Conservation (phyloP, 2,329 filamentous ascomycete genomes). For the Fusarium kyushuense region DNA sequence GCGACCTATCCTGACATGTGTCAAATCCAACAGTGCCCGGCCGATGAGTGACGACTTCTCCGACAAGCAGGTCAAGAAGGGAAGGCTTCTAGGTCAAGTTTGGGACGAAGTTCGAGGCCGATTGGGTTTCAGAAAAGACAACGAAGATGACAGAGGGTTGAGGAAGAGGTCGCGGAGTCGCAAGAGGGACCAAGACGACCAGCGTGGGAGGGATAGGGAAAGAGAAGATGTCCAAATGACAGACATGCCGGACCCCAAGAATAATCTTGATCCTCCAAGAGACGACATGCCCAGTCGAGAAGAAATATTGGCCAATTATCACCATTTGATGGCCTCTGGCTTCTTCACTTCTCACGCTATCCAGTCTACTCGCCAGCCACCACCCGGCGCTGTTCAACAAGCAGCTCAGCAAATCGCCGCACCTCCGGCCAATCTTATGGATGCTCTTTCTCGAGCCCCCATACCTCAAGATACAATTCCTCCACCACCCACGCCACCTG, state of each 20-base stretch:
- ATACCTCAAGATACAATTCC: constrained; percentile 28
- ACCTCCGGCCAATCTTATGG: constrained; percentile 13
- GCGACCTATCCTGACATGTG: constrained; percentile 36
- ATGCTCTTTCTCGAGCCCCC: constrained; percentile 32
- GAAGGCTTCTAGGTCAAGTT: constrained; percentile 53
- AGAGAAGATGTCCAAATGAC: constrained; percentile 32
- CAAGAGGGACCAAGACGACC: constrained; percentile 35
- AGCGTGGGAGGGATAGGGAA: constrained; percentile 33
- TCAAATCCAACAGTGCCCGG: constrained; percentile 30
- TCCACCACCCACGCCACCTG: constrained; percentile 15
- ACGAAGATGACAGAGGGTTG: constrained; percentile 42
- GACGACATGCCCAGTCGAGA: constrained; percentile 56
- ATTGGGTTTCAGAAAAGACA: constrained; percentile 48
- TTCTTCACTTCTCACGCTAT: constrained; percentile 71
- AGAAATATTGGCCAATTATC: constrained; percentile 68
- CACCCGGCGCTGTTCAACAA: constrained; percentile 33
- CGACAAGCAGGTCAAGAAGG: constrained; percentile 49
- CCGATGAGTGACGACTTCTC: constrained; percentile 51
- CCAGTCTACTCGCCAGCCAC: constrained; percentile 64
- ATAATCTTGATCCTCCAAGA: constrained; percentile 17
- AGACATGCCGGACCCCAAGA: constrained; percentile 24
- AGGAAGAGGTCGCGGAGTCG: constrained; percentile 43
- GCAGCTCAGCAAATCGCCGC: constrained; percentile 10
- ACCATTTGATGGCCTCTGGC: constrained; percentile 66
- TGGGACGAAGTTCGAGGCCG: constrained; percentile 56